Percentiles rank a stretch among this genome's conserved stretches.
These are phyloP conservation scores for Boletus albobrunnescens DNA, from an alignment of 1,284 basidiomycete genomes.

Conservation along the genomic window DNA sequence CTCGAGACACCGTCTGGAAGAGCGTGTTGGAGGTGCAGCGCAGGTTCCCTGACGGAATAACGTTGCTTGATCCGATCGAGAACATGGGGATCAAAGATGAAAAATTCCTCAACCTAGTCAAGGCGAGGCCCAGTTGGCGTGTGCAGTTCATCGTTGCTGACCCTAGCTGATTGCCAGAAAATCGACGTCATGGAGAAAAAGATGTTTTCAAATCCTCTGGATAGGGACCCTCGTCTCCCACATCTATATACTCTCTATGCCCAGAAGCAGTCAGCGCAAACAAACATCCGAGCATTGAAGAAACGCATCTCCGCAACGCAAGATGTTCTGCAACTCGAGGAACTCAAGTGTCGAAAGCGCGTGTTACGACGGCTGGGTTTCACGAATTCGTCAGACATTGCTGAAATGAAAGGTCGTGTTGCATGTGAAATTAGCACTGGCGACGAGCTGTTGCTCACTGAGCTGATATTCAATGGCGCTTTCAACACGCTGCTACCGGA, in stretches of 20 bases:
- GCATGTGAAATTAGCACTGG: conserved; percentile 98
- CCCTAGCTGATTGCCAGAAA: conserved; percentile 54
- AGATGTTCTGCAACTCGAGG: conserved; percentile 93
- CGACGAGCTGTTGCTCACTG: conserved; percentile 93
- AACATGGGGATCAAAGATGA: conserved; percentile 98
- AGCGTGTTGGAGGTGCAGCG: conserved; percentile 86
- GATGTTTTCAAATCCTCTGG: conserved; percentile 71
- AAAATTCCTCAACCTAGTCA: conserved; percentile 82
- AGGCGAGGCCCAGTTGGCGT: conserved; percentile 45
- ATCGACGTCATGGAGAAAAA: conserved; percentile 83
- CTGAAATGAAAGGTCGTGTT: conserved; percentile 96
- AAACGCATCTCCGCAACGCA: conserved; percentile 86
- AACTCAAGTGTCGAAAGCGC: conserved; percentile 93
- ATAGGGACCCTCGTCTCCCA: conserved; percentile 71
- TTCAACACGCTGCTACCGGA: conserved; percentile 91
- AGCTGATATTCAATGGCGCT: conserved; percentile 95
- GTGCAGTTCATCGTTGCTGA: conserved; percentile 2
- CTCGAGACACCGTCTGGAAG: conserved; percentile 85
- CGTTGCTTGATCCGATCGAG: conserved; percentile 86
- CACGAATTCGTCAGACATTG: conserved; percentile 85
- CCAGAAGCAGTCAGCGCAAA: conserved; percentile 70
- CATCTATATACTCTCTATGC: conserved; percentile 79
- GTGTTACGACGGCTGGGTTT: conserved; percentile 91
- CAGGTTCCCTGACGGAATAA: conserved; percentile 85
- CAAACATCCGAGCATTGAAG: conserved; percentile 73